Conservation (phyloP, 1,139 yeast species). For the Taphrina flavorubra region DNA sequence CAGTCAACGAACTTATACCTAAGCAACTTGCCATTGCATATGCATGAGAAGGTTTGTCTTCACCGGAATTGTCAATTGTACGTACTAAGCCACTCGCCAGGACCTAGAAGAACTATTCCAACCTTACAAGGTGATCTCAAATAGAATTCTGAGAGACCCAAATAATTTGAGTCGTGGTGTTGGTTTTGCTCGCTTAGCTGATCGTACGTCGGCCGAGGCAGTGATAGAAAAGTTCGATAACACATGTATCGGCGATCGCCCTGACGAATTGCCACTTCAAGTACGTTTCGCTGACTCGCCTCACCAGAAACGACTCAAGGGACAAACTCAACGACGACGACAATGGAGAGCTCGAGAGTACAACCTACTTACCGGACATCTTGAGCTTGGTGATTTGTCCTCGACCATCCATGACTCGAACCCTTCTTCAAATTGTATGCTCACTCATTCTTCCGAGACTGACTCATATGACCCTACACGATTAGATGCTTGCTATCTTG, state of each 20-base stretch:
- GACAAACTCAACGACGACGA: constrained; percentile 46
- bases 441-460: background rate
- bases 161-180: constrained; percentile 47
- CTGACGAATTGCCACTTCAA: constrained; percentile 46
- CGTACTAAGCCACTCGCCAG: constrained; percentile 4
- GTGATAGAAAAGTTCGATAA: constrained; percentile 46
- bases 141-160: constrained; percentile 46
- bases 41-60: constrained; percentile 43
- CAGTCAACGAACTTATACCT: constrained; percentile 48
- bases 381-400: background rate
- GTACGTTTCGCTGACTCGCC: constrained; percentile 48
- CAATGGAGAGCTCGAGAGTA: constrained; percentile 48
- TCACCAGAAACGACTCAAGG: constrained; percentile 45
- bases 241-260: constrained; percentile 39
- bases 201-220: constrained; percentile 46
- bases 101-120: constrained; percentile 46
- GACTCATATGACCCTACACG: background rate
- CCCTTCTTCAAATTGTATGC: background rate
- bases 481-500: background rate
- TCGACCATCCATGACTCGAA: background rate
- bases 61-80: background rate
- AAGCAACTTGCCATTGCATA: constrained; percentile 46
- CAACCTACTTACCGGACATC: constrained; percentile 41
- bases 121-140: constrained; percentile 46
- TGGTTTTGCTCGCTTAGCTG: constrained; percentile 47